A percentile compares a stretch with the other conserved stretches of the same genome.
These are phyloP conservation scores for Mycena galericulata DNA, from an alignment of 768 basidiomycete species.

Conservation along the genomic window DNA sequence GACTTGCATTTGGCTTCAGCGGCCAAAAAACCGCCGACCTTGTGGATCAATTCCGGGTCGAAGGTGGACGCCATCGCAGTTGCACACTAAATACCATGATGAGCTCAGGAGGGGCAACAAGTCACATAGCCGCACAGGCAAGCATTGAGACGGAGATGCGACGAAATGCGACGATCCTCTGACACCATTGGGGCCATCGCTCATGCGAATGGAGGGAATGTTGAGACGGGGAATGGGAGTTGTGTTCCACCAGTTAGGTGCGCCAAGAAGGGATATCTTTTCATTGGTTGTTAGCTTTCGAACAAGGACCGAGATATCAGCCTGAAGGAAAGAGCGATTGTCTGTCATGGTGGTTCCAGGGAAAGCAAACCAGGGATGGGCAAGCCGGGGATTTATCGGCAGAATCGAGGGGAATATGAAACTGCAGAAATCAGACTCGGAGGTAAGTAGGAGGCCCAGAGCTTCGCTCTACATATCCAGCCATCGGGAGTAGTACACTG, in stretches of 20 bases:
- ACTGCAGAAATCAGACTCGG: too few species aligned
- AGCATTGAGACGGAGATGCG: constrained; percentile 71
- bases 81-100: constrained; percentile 58
- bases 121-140: constrained; percentile 60
- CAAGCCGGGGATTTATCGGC: too few species aligned
- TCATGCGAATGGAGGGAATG: constrained; percentile 79
- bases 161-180: constrained; percentile 76
- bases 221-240: constrained; percentile 64
- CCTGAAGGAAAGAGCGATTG: constrained; percentile 63
- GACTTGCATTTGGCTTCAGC: constrained; percentile 76
- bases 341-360: constrained; percentile 35
- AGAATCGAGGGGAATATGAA: too few species aligned
- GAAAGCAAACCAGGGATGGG: background rate
- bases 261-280: constrained; percentile 72
- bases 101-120: background rate
- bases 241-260: constrained; percentile 82
- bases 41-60: constrained; percentile 65
- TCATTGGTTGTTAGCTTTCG: constrained; percentile 68
- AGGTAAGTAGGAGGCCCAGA: too few species aligned
- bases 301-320: constrained; percentile 64
- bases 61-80: constrained; percentile 81
- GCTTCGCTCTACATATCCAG: too few species aligned
- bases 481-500: too few species aligned
- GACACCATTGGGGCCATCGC: constrained; percentile 79
- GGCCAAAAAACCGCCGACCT: constrained; percentile 70